These are phyloP conservation scores for Neurospora sp. DNA, from an alignment of 495 filamentous ascomycete species.

Conservation along the genomic window DNA sequence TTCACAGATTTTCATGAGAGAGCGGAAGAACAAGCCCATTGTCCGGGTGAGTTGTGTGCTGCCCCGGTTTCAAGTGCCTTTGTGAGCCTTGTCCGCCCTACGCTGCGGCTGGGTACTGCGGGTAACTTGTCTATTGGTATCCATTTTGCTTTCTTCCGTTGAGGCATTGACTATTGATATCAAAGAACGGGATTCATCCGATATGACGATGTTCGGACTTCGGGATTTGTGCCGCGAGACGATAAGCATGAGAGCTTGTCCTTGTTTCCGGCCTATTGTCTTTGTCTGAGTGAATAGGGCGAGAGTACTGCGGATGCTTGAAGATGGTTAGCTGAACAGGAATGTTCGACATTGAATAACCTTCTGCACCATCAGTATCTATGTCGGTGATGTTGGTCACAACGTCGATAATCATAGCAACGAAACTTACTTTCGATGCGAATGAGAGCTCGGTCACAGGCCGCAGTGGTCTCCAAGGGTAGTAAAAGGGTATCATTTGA, in stretches of 20 bases:
- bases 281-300: not conserved
- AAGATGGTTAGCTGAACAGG: not conserved
- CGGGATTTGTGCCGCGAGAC: not conserved
- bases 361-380: not conserved
- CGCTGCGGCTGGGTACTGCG: not conserved
- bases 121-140: not conserved
- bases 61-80: not conserved
- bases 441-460: not conserved
- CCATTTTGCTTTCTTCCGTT: not conserved
- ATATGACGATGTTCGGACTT: not conserved
- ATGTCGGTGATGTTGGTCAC: not conserved
- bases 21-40: not conserved
- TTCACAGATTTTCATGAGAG: too few species aligned
- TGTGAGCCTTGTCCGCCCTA: not conserved
- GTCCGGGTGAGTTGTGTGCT: not conserved
- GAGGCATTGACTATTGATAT: not conserved
- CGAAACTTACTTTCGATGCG: not conserved
- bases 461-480: not conserved
- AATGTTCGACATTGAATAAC: not conserved
- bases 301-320: not conserved
- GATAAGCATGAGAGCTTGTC: not conserved
- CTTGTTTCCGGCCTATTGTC: not conserved
- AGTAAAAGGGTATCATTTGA: constrained; percentile 12
- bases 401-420: not conserved
- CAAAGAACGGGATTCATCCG: not conserved